Evolutionary conservation across 129 eudicot species (phyloP).

Genomic region (Mikania micrantha): DNA sequence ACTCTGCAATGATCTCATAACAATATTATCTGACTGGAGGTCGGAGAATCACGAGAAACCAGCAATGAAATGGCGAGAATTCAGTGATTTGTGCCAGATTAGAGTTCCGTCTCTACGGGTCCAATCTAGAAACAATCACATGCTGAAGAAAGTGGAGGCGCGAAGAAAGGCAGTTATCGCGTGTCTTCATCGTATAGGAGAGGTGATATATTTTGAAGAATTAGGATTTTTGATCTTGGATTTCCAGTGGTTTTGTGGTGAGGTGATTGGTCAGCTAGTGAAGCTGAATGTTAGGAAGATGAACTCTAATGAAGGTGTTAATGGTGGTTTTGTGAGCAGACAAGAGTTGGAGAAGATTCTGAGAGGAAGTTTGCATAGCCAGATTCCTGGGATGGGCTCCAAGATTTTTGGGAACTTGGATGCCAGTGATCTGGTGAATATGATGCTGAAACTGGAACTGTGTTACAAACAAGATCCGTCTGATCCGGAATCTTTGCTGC

Average conservation of each 20-base stretch:
- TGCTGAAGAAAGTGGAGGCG: conserved; percentile 56
- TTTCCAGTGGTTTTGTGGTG: conserved; percentile 85
- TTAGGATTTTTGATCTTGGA: conserved; percentile 65
- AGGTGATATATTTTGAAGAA: conserved; percentile 83
- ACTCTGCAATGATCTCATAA: conserved; percentile 67
- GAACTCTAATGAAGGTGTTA: conserved; percentile 26
- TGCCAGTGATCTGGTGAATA: conserved; percentile 64
- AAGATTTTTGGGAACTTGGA: conserved; percentile 71
- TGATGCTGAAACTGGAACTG: conserved; percentile 83
- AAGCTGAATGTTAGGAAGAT: conserved; percentile 39
- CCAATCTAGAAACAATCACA: conserved; percentile 53
- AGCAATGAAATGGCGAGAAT: conserved; percentile 77
- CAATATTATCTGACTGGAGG: conserved; percentile 66
- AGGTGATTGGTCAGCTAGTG: conserved; percentile 59
- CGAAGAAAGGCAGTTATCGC: conserved; percentile 65
- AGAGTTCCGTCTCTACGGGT: conserved; percentile 62
- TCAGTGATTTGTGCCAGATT: conserved; percentile 64
- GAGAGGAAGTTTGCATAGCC: conserved; percentile 61
- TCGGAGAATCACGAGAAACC: conserved; percentile 59
- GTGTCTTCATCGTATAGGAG: conserved; percentile 84
- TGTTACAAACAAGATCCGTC: conserved; percentile 77
- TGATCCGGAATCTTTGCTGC: conserved; percentile 55
- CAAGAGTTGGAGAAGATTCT: conserved; percentile 75
- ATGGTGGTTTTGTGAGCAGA: conserved; percentile 50
- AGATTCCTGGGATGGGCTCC: conserved; percentile 68